Evolutionary conservation across 139 green algal genomes (phyloP).

Genomic region (Coelastrella sp.): DNA sequence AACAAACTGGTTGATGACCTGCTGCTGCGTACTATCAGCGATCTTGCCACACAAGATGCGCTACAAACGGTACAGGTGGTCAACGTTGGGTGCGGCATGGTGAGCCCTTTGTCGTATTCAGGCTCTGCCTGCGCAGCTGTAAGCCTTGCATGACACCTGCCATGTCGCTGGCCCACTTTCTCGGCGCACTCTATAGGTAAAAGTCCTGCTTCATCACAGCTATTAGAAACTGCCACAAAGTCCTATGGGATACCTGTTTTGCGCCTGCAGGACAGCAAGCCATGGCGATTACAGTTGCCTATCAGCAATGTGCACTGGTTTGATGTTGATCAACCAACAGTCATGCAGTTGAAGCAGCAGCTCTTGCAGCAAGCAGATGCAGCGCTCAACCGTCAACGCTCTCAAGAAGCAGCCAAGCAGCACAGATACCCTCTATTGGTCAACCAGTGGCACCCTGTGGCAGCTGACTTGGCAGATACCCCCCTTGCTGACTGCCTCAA

Average conservation of each 20-base stretch:
- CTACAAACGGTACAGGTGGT: constrained; percentile 51
- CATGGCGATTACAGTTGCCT: constrained; percentile 54
- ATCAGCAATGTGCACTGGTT: constrained; percentile 35
- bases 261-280: constrained; percentile 49
- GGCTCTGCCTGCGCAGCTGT: background rate
- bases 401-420: too few species aligned
- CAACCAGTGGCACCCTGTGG: constrained; percentile 14
- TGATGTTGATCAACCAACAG: constrained; percentile 54
- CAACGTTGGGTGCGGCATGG: constrained; percentile 60
- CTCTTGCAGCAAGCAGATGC: constrained; percentile 38
- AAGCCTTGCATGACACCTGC: background rate
- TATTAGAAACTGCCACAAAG: background rate
- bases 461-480: constrained; percentile 46
- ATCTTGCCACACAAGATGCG: background rate
- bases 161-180: too few species aligned
- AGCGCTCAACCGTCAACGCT: background rate
- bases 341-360: constrained; percentile 47
- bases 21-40: constrained; percentile 30
- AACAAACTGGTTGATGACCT: constrained; percentile 59
- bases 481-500: background rate
- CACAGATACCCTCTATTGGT: constrained; percentile 31
- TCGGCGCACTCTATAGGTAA: too few species aligned
- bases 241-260: background rate
- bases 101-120: too few species aligned
- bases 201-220: too few species aligned